These are phyloP conservation scores for Alternaria consortialis DNA, from an alignment of 2,329 filamentous ascomycete species.

Conservation along the genomic window DNA sequence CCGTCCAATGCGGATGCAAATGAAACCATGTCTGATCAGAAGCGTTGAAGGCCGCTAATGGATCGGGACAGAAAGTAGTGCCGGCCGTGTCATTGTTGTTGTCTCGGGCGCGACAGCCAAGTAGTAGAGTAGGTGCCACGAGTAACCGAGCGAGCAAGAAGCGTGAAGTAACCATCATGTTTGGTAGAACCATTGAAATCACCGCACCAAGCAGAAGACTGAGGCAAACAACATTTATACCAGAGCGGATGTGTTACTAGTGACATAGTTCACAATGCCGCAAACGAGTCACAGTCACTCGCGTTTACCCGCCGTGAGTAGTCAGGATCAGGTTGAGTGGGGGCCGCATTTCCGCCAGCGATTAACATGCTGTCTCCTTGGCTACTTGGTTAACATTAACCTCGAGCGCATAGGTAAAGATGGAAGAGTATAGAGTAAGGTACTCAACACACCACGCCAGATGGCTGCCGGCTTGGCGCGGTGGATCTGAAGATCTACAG, in stretches of 20 bases:
- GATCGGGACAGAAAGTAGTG: not conserved
- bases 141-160: not conserved
- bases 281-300: not conserved
- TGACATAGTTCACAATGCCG: not conserved
- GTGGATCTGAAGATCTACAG: not conserved
- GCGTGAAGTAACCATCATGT: not conserved
- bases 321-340: not conserved
- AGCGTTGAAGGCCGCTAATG: not conserved
- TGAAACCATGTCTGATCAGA: not conserved
- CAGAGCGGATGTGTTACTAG: not conserved
- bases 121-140: not conserved
- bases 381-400: not conserved
- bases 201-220: not conserved
- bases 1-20: not conserved
- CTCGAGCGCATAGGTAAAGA: not conserved
- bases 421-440: not conserved
- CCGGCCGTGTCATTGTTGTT: not conserved
- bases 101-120: not conserved
- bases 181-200: not conserved
- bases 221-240: not conserved
- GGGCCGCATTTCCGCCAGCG: not conserved
- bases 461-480: not conserved
- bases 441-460: not conserved
- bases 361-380: not conserved
- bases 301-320: not conserved